Evolutionary conservation across 345 rosid genomes (phyloP).

Genomic region (Trapa bicornis): DNA sequence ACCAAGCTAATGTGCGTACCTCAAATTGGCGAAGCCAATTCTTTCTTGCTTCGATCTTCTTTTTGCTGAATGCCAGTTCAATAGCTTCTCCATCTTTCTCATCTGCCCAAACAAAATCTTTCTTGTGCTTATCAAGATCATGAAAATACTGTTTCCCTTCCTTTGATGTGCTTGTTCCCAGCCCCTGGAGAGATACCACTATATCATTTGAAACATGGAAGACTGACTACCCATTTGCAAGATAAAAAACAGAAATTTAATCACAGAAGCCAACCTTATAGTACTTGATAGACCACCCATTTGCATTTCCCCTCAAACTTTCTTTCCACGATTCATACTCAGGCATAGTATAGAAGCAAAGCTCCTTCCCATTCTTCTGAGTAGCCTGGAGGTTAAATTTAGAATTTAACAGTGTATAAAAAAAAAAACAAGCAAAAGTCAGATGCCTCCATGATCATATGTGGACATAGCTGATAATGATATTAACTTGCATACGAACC

Average conservation of each 20-base stretch:
- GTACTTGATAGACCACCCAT: constrained; percentile 79
- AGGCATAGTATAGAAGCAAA: constrained; percentile 86
- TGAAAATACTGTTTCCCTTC: constrained; percentile 75
- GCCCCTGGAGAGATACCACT: constrained; percentile 39
- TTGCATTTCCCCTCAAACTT: constrained; percentile 50
- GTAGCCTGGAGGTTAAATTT: constrained; percentile 38
- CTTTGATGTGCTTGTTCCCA: constrained; percentile 80
- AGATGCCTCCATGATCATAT: neutral
- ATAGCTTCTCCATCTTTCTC: constrained; percentile 86
- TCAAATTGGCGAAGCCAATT: constrained; percentile 77
- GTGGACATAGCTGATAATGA: neutral
- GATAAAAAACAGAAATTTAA: neutral
- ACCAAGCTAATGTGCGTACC: constrained; percentile 25
- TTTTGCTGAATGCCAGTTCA: constrained; percentile 96
- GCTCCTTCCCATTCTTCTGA: constrained; percentile 28
- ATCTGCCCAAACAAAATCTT: constrained; percentile 72
- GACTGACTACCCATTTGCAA: neutral
- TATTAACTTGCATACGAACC: constrained; percentile 21
- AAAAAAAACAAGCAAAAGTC: no score
- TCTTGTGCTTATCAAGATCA: constrained; percentile 49
- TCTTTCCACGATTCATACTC: constrained; percentile 83
- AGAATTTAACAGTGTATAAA: neutral
- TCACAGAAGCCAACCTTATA: constrained; percentile 57
- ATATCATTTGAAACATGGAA: neutral
- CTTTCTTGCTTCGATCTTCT: constrained; percentile 92